Conservation (phyloP, 106 monocot genomes). For the Dioscorea alata region DNA sequence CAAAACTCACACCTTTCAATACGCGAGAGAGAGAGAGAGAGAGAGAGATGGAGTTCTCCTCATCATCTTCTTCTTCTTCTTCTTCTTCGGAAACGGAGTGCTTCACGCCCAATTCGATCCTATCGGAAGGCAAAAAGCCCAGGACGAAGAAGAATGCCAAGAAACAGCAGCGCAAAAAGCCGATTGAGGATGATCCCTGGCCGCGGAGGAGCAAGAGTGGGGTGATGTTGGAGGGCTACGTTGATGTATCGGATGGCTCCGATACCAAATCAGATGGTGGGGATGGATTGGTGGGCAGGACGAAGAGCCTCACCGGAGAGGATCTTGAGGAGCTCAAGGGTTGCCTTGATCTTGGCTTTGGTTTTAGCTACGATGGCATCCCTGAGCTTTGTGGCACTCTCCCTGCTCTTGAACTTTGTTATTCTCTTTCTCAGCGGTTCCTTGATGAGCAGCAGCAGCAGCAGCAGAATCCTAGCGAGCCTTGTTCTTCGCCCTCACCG, state of each 20-base stretch:
- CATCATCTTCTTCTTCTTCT: not conserved
- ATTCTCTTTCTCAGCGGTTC: constrained; percentile 44
- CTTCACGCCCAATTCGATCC: not conserved
- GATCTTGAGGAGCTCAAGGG: constrained; percentile 54
- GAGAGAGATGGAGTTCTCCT: too few relatives aligned
- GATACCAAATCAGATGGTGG: constrained; percentile 5
- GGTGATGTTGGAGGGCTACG: constrained; percentile 40
- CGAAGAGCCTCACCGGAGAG: constrained; percentile 49
- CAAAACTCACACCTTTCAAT: too few relatives aligned
- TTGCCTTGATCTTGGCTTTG: constrained; percentile 52
- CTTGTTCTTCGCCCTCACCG: not conserved
- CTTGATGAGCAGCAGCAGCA: constrained; percentile 26
- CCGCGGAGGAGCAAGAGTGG: constrained; percentile 3
- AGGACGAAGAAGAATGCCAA: not conserved
- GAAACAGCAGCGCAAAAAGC: too few relatives aligned
- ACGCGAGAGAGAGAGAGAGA: too few relatives aligned
- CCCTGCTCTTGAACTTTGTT: constrained; percentile 56
- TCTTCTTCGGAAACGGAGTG: too few relatives aligned
- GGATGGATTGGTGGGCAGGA: constrained; percentile 13
- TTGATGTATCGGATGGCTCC: not conserved
- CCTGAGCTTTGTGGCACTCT: constrained; percentile 51
- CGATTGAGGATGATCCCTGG: constrained; percentile 3
- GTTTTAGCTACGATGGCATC: constrained; percentile 55
- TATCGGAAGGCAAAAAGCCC: not conserved
- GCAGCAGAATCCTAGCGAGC: not conserved